Evolutionary conservation across 148 eudicot genomes (phyloP).

Genomic region (Diospyros kaki): DNA sequence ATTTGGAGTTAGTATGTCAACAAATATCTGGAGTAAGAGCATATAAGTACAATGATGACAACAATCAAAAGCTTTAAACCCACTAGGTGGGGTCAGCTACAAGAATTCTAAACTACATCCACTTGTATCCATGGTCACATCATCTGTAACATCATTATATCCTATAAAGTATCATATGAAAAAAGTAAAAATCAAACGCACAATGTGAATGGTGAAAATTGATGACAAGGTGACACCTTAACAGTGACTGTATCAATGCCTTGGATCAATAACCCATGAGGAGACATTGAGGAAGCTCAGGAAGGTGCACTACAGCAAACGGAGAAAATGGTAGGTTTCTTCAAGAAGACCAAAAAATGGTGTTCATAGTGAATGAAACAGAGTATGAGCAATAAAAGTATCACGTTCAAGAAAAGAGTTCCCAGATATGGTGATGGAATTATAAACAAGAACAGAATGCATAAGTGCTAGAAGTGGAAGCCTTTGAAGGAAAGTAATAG

Average conservation of each 20-base stretch:
- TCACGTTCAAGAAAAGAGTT: neutral
- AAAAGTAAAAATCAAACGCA: neutral
- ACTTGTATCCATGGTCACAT: too few species aligned
- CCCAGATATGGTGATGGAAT: neutral
- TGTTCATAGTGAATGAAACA: neutral
- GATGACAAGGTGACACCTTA: neutral
- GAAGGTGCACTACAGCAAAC: neutral
- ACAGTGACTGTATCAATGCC: too few species aligned
- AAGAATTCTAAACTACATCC: too few species aligned
- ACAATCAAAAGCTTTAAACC: too few species aligned
- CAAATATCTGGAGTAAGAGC: neutral
- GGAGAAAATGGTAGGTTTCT: neutral
- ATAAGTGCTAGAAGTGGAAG: neutral
- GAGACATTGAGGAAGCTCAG: neutral
- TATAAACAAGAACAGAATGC: neutral
- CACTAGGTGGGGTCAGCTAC: too few species aligned
- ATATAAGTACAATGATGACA: too few species aligned
- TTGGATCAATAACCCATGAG: neutral
- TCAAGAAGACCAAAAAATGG: conserved; percentile 1
- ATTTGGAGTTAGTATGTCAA: neutral
- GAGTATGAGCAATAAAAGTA: neutral
- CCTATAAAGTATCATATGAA: neutral
- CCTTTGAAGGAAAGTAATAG: neutral
- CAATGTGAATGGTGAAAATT: neutral
- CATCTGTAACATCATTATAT: too few species aligned